Conservation (phyloP, 306 rosid species). For the Cajanus cajan region DNA sequence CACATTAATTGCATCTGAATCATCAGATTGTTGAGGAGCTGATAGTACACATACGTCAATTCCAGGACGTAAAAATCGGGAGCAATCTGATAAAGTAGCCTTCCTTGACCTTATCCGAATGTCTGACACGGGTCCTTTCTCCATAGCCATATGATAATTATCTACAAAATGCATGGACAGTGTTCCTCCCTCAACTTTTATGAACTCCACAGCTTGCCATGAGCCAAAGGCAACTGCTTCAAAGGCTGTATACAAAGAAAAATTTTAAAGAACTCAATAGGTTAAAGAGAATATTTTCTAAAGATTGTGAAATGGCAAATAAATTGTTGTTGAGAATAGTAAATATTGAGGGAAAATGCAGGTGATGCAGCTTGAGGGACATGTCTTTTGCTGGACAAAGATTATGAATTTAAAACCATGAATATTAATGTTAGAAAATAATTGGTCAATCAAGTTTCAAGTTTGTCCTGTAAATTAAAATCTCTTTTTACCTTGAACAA, state of each 20-base stretch:
- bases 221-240: slow-evolving; percentile 68
- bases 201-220: slow-evolving; percentile 69
- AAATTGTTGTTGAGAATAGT: background rate
- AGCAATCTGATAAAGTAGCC: slow-evolving; percentile 72
- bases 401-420: no score
- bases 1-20: slow-evolving; percentile 22
- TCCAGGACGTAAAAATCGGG: slow-evolving; percentile 71
- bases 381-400: no score
- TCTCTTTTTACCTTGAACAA: slow-evolving; percentile 2
- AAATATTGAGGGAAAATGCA: background rate
- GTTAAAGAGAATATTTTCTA: background rate
- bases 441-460: background rate
- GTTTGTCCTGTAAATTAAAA: background rate
- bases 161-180: slow-evolving; percentile 52
- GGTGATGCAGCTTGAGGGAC: no score
- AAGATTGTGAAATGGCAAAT: slow-evolving; percentile 24
- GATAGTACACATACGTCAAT: slow-evolving; percentile 69
- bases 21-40: slow-evolving; percentile 22
- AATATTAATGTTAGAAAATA: background rate
- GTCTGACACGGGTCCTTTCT: slow-evolving; percentile 60
- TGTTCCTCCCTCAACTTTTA: slow-evolving; percentile 59
- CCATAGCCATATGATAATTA: slow-evolving; percentile 41
- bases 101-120: slow-evolving; percentile 70
- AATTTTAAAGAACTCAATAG: background rate
- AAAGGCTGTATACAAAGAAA: slow-evolving; percentile 53